Conservation (phyloP, 768 basidiomycete genomes). For the Agrocybe chaxingu region DNA sequence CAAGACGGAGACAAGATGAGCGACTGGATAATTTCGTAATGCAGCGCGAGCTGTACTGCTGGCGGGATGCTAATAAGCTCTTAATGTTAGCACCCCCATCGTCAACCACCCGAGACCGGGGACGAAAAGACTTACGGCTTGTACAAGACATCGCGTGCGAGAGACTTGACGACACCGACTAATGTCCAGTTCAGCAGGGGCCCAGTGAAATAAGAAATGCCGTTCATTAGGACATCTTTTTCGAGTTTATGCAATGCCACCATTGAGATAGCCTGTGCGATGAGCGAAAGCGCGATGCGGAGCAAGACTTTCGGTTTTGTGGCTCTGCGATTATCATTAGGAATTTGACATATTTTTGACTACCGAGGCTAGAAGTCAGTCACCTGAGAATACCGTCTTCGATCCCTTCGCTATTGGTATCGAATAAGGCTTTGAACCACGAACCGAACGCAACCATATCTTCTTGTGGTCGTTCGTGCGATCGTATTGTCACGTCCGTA, state of each 20-base stretch:
- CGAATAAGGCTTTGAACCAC: constrained; percentile 81
- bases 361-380: background rate
- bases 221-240: constrained; percentile 65
- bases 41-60: constrained; percentile 25
- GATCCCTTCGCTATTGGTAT: constrained; percentile 74
- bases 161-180: constrained; percentile 63
- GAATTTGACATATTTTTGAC: background rate
- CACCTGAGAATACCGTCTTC: constrained; percentile 76
- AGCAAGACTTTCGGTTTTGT: constrained; percentile 69
- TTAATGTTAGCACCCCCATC: background rate
- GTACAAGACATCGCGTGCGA: constrained; percentile 58
- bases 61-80: constrained; percentile 38
- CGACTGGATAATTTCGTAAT: constrained; percentile 64
- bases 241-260: constrained; percentile 56
- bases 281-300: constrained; percentile 63
- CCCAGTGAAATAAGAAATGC: constrained; percentile 73
- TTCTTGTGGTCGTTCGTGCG: constrained; percentile 38
- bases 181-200: constrained; percentile 79
- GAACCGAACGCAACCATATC: constrained; percentile 42
- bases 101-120: background rate
- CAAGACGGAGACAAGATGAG: constrained; percentile 63
- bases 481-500: constrained; percentile 39
- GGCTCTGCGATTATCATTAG: constrained; percentile 37
- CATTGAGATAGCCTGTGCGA: constrained; percentile 56
- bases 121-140: constrained; percentile 38